phyloP scores from a whole-genome alignment of 257 asterid species.

The Thymus quinquecostatus region DNA sequence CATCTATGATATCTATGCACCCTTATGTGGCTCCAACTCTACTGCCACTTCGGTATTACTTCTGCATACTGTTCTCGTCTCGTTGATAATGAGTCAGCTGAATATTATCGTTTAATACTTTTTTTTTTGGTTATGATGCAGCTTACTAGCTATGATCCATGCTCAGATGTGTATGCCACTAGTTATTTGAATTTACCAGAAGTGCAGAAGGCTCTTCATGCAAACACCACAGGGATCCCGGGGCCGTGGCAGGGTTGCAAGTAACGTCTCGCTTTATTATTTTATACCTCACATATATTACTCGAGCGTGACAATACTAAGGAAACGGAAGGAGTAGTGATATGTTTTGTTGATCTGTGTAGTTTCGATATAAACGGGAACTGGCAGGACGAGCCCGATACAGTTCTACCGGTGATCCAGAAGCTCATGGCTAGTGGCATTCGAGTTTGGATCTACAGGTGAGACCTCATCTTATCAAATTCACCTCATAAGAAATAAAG shows the following conservation, averaged over 20 bases:
- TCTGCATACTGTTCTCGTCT: no score
- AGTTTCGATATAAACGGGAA: conserved; percentile 3
- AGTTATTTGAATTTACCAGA: conserved; percentile 47
- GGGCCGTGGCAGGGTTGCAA: conserved; percentile 55
- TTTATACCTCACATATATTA: neutral
- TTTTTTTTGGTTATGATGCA: conserved; percentile 11
- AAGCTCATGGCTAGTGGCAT: conserved; percentile 54
- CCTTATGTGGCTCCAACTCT: conserved; percentile 46
- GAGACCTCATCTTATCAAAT: neutral
- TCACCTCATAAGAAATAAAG: no score
- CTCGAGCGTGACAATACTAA: no score
- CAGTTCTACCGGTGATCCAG: conserved; percentile 54
- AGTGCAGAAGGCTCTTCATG: conserved; percentile 63
- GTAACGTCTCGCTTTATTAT: conserved; percentile 28
- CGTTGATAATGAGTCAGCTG: no score
- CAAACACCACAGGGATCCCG: conserved; percentile 45
- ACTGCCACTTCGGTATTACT: conserved; percentile 40
- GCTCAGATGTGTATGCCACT: conserved; percentile 40
- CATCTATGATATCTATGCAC: conserved; percentile 53
- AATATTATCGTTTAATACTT: neutral
- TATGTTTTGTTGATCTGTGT: neutral
- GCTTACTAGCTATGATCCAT: conserved; percentile 59
- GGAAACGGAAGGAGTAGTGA: no score
- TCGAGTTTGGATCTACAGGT: conserved; percentile 61
- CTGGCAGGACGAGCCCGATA: conserved; percentile 51